phyloP scores from a whole-genome alignment of 805 yeast genomes.

The Wickerhamomyces hampshirensis region DNA sequence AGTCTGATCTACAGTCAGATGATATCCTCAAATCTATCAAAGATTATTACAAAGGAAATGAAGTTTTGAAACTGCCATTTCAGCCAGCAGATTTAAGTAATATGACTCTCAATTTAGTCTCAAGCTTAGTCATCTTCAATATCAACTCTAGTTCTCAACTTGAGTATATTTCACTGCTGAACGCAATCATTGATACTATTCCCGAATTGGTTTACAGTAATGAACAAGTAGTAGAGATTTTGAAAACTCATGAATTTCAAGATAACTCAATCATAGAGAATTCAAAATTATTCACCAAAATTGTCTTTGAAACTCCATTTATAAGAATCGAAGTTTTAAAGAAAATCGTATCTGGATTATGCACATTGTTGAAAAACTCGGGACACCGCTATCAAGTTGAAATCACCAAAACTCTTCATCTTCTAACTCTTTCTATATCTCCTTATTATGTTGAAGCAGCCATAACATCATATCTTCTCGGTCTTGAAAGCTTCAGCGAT shows the following conservation, averaged over 20 bases:
- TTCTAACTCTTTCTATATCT: constrained; percentile 50
- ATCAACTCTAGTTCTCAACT: constrained; percentile 16
- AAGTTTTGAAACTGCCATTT: constrained; percentile 32
- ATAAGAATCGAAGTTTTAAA: constrained; percentile 17
- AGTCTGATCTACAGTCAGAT: constrained; percentile 9
- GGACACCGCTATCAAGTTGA: constrained; percentile 60
- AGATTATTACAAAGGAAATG: constrained; percentile 30
- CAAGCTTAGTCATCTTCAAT: constrained; percentile 23
- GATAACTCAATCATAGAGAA: constrained; percentile 23
- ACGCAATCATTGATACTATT: constrained; percentile 37
- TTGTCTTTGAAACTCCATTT: constrained; percentile 24
- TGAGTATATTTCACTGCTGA: constrained; percentile 32
- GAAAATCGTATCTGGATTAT: constrained; percentile 17
- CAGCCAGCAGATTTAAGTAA: constrained; percentile 40
- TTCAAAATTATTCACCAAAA: constrained; percentile 27
- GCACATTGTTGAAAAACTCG: constrained; percentile 15
- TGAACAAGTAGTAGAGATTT: constrained; percentile 26
- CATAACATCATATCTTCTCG: constrained; percentile 48
- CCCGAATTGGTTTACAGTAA: constrained; percentile 38
- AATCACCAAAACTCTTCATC: constrained; percentile 59
- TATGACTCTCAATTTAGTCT: constrained; percentile 30
- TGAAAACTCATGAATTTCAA: constrained; percentile 15
- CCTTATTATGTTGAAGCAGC: constrained; percentile 68
- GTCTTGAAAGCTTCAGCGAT: constrained; percentile 31
- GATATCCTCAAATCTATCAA: constrained; percentile 27